Evolutionary conservation across 2,329 filamentous ascomycete species (phyloP).

Genomic region (Penicillium expansum): DNA sequence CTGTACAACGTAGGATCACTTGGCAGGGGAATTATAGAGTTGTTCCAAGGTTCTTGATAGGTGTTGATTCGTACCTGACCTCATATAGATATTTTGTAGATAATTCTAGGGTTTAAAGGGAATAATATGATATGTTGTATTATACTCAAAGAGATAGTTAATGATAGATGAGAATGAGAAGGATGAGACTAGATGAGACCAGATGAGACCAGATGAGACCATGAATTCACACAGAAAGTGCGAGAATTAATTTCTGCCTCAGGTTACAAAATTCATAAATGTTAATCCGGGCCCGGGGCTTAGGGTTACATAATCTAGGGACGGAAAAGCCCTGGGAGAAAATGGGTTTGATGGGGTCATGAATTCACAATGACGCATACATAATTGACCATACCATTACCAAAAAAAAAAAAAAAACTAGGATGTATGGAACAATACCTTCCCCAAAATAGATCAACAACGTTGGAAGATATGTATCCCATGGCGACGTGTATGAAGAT

Average conservation of each 20-base stretch:
- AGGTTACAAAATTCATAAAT: not conserved
- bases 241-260: not conserved
- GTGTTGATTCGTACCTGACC: no score
- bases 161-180: no score
- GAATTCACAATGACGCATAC: constrained; percentile 18
- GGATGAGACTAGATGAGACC: no score
- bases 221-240: not conserved
- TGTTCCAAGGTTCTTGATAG: not conserved
- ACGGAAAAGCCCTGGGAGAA: not conserved
- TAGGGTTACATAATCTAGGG: not conserved
- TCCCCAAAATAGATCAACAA: not conserved
- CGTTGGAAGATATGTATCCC: not conserved
- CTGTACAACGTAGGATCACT: no score
- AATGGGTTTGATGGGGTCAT: no score
- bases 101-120: no score
- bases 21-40: not conserved
- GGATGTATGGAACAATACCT: no score
- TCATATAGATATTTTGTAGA: no score
- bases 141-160: no score
- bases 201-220: no score
- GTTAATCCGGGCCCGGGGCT: not conserved
- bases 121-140: no score
- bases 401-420: no score
- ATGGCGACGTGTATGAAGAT: not conserved
- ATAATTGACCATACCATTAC: not conserved